A percentile compares a stretch with the other conserved stretches of the same genome.
Conservation (phyloP, 1,284 basidiomycete species). For the Sphaerobolus stellatus region DNA sequence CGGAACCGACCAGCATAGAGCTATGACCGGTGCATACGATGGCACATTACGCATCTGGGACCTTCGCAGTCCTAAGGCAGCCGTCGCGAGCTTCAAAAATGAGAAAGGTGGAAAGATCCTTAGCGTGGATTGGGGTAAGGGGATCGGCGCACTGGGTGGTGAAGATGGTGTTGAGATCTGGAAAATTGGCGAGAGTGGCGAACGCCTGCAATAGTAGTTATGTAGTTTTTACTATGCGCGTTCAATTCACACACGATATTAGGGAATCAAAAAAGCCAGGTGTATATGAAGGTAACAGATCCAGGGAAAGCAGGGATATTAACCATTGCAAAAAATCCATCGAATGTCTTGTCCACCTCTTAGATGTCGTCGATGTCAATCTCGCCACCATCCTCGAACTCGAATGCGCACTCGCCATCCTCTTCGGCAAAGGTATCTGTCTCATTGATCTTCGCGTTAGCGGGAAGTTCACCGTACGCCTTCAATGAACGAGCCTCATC, state of each 20-base stretch:
- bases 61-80: constrained; percentile 63
- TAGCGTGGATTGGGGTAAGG: constrained; percentile 73
- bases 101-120: constrained; percentile 57
- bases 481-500: constrained; percentile 92
- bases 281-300: too few relatives aligned
- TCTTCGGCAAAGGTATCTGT: constrained; percentile 91
- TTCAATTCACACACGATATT: too few relatives aligned
- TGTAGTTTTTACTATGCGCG: too few relatives aligned
- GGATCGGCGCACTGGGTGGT: constrained; percentile 74
- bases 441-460: constrained; percentile 99
- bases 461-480: constrained; percentile 96
- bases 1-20: constrained; percentile 57
- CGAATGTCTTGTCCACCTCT: too few relatives aligned
- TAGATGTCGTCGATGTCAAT: constrained; percentile 42
- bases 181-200: constrained; percentile 46
- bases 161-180: constrained; percentile 84
- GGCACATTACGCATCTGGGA: constrained; percentile 87
- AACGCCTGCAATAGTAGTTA: too few relatives aligned
- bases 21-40: constrained; percentile 82
- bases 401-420: constrained; percentile 86
- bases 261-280: too few relatives aligned
- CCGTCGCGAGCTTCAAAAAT: constrained; percentile 65
- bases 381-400: constrained; percentile 84
- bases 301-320: too few relatives aligned
- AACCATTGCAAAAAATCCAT: too few relatives aligned